Conservation (phyloP, 2,329 filamentous ascomycete genomes). For the Venturia asperata region DNA sequence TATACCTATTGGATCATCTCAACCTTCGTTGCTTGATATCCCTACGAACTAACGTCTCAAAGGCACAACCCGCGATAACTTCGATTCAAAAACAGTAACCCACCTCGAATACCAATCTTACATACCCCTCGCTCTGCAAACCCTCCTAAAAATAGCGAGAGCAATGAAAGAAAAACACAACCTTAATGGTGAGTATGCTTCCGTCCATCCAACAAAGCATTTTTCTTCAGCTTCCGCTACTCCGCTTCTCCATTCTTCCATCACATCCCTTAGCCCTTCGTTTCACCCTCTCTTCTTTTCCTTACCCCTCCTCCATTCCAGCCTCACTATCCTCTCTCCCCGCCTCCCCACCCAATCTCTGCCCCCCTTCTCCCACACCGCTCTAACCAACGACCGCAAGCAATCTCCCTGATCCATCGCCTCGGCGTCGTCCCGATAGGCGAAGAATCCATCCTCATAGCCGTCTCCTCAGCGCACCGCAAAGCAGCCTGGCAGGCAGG, state of each 20-base stretch:
- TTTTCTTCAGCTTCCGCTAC: not conserved
- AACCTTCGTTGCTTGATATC: not conserved
- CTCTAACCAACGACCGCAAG: conserved; percentile 32
- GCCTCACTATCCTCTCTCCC: too few species aligned
- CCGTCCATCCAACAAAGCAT: not conserved
- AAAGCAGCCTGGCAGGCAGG: conserved; percentile 80
- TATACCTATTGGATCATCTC: conserved; percentile 27
- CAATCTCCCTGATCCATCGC: conserved; percentile 75
- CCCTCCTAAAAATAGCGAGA: conserved; percentile 58
- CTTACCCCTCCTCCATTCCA: too few species aligned
- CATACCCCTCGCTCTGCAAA: conserved; percentile 59
- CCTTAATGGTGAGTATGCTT: conserved; percentile 37
- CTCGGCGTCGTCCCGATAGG: conserved; percentile 78
- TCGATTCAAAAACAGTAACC: conserved; percentile 62
- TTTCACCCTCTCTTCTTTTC: too few species aligned
- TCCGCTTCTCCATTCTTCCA: not conserved
- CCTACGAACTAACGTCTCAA: conserved; percentile 26
- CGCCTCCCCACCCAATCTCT: too few species aligned
- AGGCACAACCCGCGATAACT: conserved; percentile 74
- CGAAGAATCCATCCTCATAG: conserved; percentile 90
- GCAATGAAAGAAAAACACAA: conserved; percentile 53
- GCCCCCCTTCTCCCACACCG: not conserved
- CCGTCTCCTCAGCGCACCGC: conserved; percentile 75
- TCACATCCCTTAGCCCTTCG: not conserved
- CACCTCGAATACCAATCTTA: conserved; percentile 73